Evolutionary conservation across 176 grass and related monocot species (phyloP).

Genomic region (Bonia amplexicaulis): DNA sequence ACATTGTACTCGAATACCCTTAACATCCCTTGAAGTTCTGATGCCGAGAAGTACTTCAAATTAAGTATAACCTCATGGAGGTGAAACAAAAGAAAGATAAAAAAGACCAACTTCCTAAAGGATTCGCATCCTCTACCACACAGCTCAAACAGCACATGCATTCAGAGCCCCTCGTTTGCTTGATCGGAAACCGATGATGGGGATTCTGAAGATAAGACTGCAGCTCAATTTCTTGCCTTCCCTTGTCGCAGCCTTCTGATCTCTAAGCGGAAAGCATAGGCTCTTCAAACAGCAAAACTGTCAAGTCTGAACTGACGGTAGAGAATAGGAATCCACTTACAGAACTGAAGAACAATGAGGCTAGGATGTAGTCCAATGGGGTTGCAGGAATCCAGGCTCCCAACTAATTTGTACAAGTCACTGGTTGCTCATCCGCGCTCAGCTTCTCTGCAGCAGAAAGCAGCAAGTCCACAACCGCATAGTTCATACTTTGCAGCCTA

Average conservation of each 20-base stretch:
- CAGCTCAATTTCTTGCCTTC: not conserved
- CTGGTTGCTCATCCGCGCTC: conserved; percentile 32
- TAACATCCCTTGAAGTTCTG: not conserved
- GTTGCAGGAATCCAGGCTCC: not conserved
- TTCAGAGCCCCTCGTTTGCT: conserved; percentile 8
- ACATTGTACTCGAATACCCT: not conserved
- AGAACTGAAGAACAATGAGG: not conserved
- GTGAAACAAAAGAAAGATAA: not conserved
- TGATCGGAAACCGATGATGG: not conserved
- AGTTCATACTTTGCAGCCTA: conserved; percentile 21
- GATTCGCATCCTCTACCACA: not conserved
- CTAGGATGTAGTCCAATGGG: not conserved
- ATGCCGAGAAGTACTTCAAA: not conserved
- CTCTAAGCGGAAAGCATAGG: not conserved
- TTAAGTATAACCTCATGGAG: not conserved
- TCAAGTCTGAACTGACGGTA: not conserved
- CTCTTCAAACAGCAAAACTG: not conserved
- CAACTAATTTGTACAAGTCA: not conserved
- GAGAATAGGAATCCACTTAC: not conserved
- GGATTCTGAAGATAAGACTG: not conserved
- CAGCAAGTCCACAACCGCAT: conserved; percentile 55
- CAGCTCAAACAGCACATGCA: not conserved
- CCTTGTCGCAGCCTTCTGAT: not conserved
- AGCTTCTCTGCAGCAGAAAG: conserved; percentile 62
- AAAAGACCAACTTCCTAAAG: not conserved